Base-by-base conservation (phyloP, 805 yeast species). In the Candida manassasensis region DNA sequence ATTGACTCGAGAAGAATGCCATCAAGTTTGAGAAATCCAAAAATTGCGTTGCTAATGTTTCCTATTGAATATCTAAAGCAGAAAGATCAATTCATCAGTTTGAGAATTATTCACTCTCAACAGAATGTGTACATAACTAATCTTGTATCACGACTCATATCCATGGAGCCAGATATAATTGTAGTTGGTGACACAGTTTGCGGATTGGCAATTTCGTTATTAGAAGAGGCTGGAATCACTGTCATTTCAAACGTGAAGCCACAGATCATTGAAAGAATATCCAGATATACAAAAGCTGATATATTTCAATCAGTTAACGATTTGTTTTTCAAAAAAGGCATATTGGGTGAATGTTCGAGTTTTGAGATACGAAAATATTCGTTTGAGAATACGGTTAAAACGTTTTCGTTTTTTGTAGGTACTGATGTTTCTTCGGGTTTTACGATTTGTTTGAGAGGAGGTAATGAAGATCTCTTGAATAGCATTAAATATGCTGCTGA, bases 401-500 rank as follows among this genome's bases (percentile, higher is more conserved):
- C 94, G 0, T 85, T 81, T 50, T 70, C 87, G n/a, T 84, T 76
- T 45, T 73, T 93, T 37, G 74, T 80, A 1, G 97, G 96, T 0
- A 79, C 89, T 43, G 79, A 80, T 24, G 67, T 71, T 7, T 75
- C 74, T 27, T 58, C 81, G 0, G 98, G 98, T 0, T 81, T 89
- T 25, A 88, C 97, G 0, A 73, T 90, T n/a, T 65, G 85, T 10
- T 56, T 93, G n/a, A 66, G 97, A 36, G 98, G 97, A 2, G 82
- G 78, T 1, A 72, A 74, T 44, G 76, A 71, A 34, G 82, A 77
- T 2, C 51, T 69, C 0, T 59, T 90, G 37, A 67, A 77, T 35
- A 76, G 77, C 35, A 71, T 89, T 15, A 93, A 93, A 53, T 79
- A 81, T 35, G 82, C 88, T 2, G 69, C 84, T 3, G 94, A 85